These are phyloP conservation scores for Thraustochytrium aureum DNA, from an alignment of 352 stramenopile genomes.

Conservation along the genomic window DNA sequence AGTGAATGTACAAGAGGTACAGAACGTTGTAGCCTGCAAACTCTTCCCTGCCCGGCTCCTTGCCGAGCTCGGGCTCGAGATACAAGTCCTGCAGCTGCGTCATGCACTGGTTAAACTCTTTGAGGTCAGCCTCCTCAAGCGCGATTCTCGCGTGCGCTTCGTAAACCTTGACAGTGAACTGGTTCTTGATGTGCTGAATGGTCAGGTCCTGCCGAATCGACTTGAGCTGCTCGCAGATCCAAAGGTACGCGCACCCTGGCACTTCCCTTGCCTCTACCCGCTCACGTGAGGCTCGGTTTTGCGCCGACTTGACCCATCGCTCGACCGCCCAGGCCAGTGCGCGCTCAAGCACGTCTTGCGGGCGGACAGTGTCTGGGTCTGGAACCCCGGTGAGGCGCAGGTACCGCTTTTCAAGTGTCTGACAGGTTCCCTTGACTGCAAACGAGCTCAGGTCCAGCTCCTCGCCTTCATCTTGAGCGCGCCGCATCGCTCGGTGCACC, in stretches of 20 bases:
- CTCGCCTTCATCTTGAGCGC: slow-evolving; percentile 4
- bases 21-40: slow-evolving; percentile 50
- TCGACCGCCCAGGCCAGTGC: slow-evolving; percentile 77
- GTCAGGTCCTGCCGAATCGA: slow-evolving; percentile 98
- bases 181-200: slow-evolving; percentile 95
- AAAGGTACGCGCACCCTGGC: slow-evolving; percentile 61
- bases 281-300: neutral
- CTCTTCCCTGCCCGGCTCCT: neutral
- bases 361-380: slow-evolving; percentile 90
- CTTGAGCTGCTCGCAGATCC: slow-evolving; percentile 95
- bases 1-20: slow-evolving; percentile 42
- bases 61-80: slow-evolving; percentile 6
- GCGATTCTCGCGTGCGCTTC: slow-evolving; percentile 95
- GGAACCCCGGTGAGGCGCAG: slow-evolving; percentile 94
- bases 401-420: slow-evolving; percentile 97
- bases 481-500: slow-evolving; percentile 5
- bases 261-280: neutral
- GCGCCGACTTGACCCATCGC: slow-evolving; percentile 67
- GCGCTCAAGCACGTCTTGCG: slow-evolving; percentile 80
- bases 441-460: slow-evolving; percentile 42
- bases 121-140: slow-evolving; percentile 72
- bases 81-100: slow-evolving; percentile 50
- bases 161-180: slow-evolving; percentile 96
- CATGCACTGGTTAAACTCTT: slow-evolving; percentile 54
- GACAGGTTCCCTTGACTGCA: slow-evolving; percentile 74